Evolutionary conservation across 108 stramenopile species (phyloP), one percentile per base, ranked within the genome.

Genomic region (Nannochloropsis salina): DNA sequence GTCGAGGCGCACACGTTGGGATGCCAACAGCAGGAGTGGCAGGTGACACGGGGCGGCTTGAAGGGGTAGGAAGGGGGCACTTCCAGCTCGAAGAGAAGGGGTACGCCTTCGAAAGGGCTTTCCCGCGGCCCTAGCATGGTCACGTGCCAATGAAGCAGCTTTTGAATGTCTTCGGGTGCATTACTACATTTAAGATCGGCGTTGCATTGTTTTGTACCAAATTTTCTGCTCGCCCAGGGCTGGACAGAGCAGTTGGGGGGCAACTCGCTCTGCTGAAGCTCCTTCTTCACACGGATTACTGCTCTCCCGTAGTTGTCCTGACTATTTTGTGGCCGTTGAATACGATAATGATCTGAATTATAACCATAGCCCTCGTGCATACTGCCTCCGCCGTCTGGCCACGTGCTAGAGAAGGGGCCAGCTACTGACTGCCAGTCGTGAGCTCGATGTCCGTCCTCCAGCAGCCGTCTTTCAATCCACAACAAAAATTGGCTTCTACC

Each of bases 1-100:
- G 61, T n/a, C 15, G 15, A 4, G 8, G 61, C 20, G 8, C 61
- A 74, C 20, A 74, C n/a, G 61, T 74, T 74, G 61, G 61, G 61
- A 74, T 74, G 61, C 61, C 61, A 74, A n/a, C 61, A 74, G 61
- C 61, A n/a, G 61, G 61, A 74, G 61, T 74, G 61, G 61, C 61
- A 74, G 61, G 61, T 74, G 61, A 74, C 61, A 6, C 8, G 61
- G 61, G 61, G 61, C 61, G 61, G 6, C n/a, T 74, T 74, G n/a
- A 74, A 74, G 8, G 61, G 61, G n/a, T 74, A 74, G 3, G 61
- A 15, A 15, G n/a, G 61, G 20, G 61, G 61, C n/a, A 74, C n/a
- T n/a, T 74, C 61, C 20, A 74, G 61, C 61, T 74, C 61, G 61
- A 74, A 74, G 61, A n/a, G 61, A 2, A 74, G 61, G n/a, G 61